A percentile compares a stretch with the other conserved stretches of the same genome.
phyloP scores from a whole-genome alignment of 108 stramenopile species.

The Parietichytrium sp. region DNA sequence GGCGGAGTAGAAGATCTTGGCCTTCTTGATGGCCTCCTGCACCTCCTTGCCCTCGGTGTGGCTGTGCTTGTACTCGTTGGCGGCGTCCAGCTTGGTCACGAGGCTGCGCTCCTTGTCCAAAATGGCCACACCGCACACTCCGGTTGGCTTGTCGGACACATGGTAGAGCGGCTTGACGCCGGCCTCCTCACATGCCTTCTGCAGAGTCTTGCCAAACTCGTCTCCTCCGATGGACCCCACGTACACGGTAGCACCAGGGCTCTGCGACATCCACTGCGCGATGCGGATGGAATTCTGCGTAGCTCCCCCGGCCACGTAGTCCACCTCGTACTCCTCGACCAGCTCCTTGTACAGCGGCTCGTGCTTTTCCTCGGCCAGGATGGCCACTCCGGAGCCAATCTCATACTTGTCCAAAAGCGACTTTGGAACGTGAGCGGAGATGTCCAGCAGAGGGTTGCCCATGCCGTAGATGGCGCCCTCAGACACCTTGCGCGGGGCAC shows the following conservation, averaged over 20 bases:
- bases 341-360: conserved; percentile 80
- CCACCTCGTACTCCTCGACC: conserved; percentile 72
- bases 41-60: conserved; percentile 88
- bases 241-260: conserved; percentile 72
- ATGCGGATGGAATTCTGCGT: conserved; percentile 99
- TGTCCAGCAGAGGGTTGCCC: conserved; percentile 98
- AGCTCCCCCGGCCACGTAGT: conserved; percentile 98
- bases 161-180: conserved; percentile 94
- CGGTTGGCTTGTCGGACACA: conserved; percentile 86
- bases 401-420: conserved; percentile 92
- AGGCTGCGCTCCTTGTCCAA: conserved; percentile 87
- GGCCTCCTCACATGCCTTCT: conserved; percentile 82
- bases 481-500: neutral
- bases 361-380: conserved; percentile 98
- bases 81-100: conserved; percentile 93
- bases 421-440: conserved; percentile 86
- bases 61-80: conserved; percentile 82
- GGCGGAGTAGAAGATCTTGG: conserved; percentile 87
- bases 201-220: conserved; percentile 72
- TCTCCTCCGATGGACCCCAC: conserved; percentile 84
- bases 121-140: conserved; percentile 97
- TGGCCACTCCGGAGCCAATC: conserved; percentile 85
- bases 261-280: conserved; percentile 94
- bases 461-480: conserved; percentile 78
- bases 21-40: conserved; percentile 80